Evolutionary conservation across 768 basidiomycete species (phyloP).

Genomic region (Podaxis rugospora): DNA sequence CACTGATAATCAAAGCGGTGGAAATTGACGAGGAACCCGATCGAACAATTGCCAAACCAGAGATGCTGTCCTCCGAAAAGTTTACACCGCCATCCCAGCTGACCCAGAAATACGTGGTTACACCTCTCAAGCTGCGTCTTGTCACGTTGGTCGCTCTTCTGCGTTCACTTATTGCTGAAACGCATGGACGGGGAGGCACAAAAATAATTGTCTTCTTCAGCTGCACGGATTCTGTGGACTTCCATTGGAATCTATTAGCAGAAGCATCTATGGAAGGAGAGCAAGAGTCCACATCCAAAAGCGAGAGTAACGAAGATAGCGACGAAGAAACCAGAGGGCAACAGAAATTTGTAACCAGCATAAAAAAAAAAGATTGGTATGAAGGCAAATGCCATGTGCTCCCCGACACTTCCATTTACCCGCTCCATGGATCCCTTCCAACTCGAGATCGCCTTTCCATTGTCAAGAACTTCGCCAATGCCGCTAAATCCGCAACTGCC

Average conservation of each 20-base stretch:
- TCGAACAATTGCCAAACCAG: background rate
- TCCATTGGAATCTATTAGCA: conserved; percentile 85
- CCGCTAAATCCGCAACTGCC: conserved; percentile 15
- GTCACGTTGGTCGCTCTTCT: conserved; percentile 86
- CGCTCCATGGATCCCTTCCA: conserved; percentile 91
- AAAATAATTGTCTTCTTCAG: conserved; percentile 95
- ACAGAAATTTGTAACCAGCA: background rate
- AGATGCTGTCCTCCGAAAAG: conserved; percentile 14
- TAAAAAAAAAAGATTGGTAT: conserved; percentile 12
- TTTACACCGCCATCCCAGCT: conserved; percentile 96
- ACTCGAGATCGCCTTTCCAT: conserved; percentile 76
- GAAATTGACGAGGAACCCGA: conserved; percentile 38
- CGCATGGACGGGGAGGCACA: conserved; percentile 43
- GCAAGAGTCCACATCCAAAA: conserved; percentile 14
- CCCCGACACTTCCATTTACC: conserved; percentile 77
- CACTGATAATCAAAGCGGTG: conserved; percentile 78
- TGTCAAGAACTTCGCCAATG: conserved; percentile 74
- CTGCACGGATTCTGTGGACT: conserved; percentile 97
- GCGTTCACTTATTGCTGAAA: conserved; percentile 70
- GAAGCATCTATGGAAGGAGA: conserved; percentile 57
- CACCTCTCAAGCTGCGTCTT: conserved; percentile 90
- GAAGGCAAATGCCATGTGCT: conserved; percentile 67
- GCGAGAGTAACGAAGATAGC: conserved; percentile 18
- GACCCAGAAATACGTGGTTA: conserved; percentile 83
- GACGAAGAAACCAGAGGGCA: conserved; percentile 21